Percentiles rank a stretch among this genome's conserved stretches.
phyloP scores from a whole-genome alignment of 1,284 basidiomycete genomes.

The Neonothopanus nambi region DNA sequence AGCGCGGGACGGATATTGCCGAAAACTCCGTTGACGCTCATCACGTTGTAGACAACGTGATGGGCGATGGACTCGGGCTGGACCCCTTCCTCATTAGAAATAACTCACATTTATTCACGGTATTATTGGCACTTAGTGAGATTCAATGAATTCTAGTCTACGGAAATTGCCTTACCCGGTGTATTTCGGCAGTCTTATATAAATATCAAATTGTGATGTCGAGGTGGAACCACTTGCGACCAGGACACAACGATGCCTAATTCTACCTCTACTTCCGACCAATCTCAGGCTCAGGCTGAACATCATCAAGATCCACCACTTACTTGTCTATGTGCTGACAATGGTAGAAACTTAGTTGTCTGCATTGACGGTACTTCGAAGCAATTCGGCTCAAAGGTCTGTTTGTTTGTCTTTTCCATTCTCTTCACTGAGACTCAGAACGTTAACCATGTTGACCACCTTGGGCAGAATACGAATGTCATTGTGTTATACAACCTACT shows the following conservation, averaged over 20 bases:
- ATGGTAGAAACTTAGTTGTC: slow-evolving; percentile 25
- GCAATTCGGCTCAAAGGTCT: slow-evolving; percentile 28
- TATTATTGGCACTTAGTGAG: neutral
- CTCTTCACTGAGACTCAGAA: neutral
- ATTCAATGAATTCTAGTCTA: neutral
- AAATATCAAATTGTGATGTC: neutral
- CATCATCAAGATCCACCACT: no score
- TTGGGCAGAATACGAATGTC: slow-evolving; percentile 22
- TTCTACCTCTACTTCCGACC: no score
- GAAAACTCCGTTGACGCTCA: neutral
- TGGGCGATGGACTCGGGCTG: neutral
- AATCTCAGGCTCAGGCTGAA: no score
- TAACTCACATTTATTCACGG: neutral
- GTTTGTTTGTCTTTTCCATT: neutral
- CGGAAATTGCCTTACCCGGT: neutral
- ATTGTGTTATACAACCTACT: slow-evolving; percentile 22
- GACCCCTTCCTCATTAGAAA: no score
- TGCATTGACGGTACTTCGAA: slow-evolving; percentile 35
- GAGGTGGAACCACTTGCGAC: no score
- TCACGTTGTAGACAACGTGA: neutral
- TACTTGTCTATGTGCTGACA: no score
- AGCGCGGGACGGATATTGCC: neutral
- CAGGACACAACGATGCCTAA: no score
- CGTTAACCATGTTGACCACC: neutral
- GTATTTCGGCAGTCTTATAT: neutral